Conservation (phyloP, 2,329 filamentous ascomycete genomes). For the Thelonectria olida region DNA sequence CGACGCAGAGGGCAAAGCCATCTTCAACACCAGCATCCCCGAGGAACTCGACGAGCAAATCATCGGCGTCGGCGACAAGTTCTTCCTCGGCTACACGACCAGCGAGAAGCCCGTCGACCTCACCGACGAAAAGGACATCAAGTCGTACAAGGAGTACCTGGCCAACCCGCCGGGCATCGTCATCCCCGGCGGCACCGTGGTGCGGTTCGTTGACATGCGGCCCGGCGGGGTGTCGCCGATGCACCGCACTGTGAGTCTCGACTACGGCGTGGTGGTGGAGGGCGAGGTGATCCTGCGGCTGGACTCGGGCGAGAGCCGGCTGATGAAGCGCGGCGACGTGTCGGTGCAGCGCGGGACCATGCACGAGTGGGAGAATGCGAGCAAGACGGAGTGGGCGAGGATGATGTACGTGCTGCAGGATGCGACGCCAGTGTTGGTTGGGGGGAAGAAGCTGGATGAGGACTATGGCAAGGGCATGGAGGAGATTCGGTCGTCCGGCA, state of each 20-base stretch:
- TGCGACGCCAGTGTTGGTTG: neutral
- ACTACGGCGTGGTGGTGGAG: slow-evolving; percentile 65
- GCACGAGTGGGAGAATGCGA: slow-evolving; percentile 62
- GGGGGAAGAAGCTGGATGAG: slow-evolving; percentile 20
- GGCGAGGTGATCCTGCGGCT: slow-evolving; percentile 62
- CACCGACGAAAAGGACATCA: slow-evolving; percentile 23
- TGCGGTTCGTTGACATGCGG: slow-evolving; percentile 59
- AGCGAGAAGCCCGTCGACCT: slow-evolving; percentile 21
- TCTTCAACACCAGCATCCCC: slow-evolving; percentile 29
- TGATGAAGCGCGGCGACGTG: slow-evolving; percentile 59
- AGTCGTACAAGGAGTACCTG: slow-evolving; percentile 23
- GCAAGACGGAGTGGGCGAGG: slow-evolving; percentile 54
- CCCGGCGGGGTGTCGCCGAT: slow-evolving; percentile 42
- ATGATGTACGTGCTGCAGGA: slow-evolving; percentile 53
- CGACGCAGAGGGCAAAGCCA: slow-evolving; percentile 27
- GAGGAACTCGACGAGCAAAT: slow-evolving; percentile 19
- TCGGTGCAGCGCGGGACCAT: slow-evolving; percentile 65
- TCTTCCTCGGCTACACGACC: slow-evolving; percentile 33
- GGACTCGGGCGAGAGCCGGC: slow-evolving; percentile 55
- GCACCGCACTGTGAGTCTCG: slow-evolving; percentile 62
- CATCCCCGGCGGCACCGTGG: slow-evolving; percentile 50
- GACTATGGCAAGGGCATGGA: slow-evolving; percentile 25
- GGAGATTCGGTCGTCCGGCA: slow-evolving; percentile 20
- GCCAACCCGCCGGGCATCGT: slow-evolving; percentile 34
- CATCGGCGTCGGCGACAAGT: slow-evolving; percentile 24